These are phyloP conservation scores for Paspalum notatum DNA, from an alignment of 176 grass and related monocot species.

Conservation along the genomic window DNA sequence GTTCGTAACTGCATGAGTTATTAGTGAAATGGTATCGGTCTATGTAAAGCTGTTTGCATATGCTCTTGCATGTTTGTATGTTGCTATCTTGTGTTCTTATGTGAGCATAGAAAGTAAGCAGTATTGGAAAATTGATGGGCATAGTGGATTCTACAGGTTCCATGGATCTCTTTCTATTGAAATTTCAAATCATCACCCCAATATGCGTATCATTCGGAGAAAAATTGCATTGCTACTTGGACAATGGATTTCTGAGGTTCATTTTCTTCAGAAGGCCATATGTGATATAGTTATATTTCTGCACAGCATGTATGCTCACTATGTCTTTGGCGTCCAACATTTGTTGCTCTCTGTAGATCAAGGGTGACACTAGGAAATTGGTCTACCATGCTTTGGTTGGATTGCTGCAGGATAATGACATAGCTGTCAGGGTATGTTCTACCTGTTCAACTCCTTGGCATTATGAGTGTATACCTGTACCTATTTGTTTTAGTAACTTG, in stretches of 20 bases:
- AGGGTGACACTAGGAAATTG: slow-evolving; percentile 86
- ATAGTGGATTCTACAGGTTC: slow-evolving; percentile 62
- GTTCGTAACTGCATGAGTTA: slow-evolving; percentile 20
- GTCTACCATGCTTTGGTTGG: slow-evolving; percentile 89
- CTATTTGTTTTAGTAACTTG: slow-evolving; percentile 50
- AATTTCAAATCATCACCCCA: slow-evolving; percentile 91
- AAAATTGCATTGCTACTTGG: slow-evolving; percentile 94
- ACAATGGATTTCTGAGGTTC: slow-evolving; percentile 98
- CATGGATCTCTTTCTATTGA: slow-evolving; percentile 82
- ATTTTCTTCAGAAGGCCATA: slow-evolving; percentile 36
- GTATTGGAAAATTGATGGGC: slow-evolving; percentile 16
- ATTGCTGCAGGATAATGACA: slow-evolving; percentile 87
- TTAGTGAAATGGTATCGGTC: slow-evolving; percentile 19
- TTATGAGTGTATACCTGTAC: slow-evolving; percentile 10
- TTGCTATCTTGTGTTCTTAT: slow-evolving; percentile 29
- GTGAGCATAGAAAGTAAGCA: neutral
- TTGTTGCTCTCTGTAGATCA: slow-evolving; percentile 68
- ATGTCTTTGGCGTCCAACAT: slow-evolving; percentile 43
- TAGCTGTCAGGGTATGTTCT: slow-evolving; percentile 80
- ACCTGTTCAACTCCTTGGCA: slow-evolving; percentile 23
- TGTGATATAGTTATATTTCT: slow-evolving; percentile 21
- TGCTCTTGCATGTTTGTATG: slow-evolving; percentile 32
- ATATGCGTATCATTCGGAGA: slow-evolving; percentile 89
- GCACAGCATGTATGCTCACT: slow-evolving; percentile 11
- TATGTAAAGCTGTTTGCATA: slow-evolving; percentile 30